These are phyloP conservation scores for Phytophthora sojae DNA, from an alignment of 352 stramenopile species.

Conservation along the genomic window DNA sequence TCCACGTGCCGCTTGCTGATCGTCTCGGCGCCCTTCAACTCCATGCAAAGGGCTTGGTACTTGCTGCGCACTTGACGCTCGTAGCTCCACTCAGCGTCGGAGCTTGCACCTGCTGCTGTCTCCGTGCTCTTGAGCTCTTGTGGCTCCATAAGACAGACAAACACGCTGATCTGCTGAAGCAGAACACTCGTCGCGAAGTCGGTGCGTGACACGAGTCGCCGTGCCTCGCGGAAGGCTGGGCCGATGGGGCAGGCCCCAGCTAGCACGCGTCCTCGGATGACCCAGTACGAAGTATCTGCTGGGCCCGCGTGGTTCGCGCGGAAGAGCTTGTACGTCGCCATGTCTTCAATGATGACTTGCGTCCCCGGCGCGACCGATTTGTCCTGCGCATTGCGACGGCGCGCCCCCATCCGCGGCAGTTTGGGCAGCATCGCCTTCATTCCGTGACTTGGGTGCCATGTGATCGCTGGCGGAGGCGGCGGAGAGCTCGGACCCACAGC, in stretches of 20 bases:
- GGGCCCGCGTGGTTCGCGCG: slow-evolving; percentile 66
- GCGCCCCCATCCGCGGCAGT: slow-evolving; percentile 49
- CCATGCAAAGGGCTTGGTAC: slow-evolving; percentile 48
- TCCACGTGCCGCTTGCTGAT: slow-evolving; percentile 52
- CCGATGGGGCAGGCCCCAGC: slow-evolving; percentile 64
- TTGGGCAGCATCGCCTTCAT: slow-evolving; percentile 62
- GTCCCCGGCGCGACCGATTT: slow-evolving; percentile 37
- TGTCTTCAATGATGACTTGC: slow-evolving; percentile 63
- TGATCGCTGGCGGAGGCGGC: slow-evolving; percentile 22
- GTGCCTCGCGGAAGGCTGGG: slow-evolving; percentile 51
- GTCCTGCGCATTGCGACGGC: slow-evolving; percentile 27
- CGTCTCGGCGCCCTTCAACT: slow-evolving; percentile 49
- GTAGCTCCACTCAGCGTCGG: slow-evolving; percentile 46
- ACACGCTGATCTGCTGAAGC: slow-evolving; percentile 69
- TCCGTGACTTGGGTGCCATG: slow-evolving; percentile 77
- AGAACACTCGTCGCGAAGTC: slow-evolving; percentile 71
- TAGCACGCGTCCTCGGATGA: slow-evolving; percentile 65
- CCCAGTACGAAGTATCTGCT: slow-evolving; percentile 77
- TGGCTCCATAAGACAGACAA: slow-evolving; percentile 63
- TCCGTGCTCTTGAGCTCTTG: slow-evolving; percentile 46
- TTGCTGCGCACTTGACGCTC: slow-evolving; percentile 61
- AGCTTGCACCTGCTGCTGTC: slow-evolving; percentile 10
- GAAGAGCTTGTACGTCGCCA: slow-evolving; percentile 70
- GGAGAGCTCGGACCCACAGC: slow-evolving; percentile 27
- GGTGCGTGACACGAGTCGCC: slow-evolving; percentile 51